These are phyloP conservation scores for Claviceps sorghi DNA, from an alignment of 2,329 filamentous ascomycete species.

Conservation along the genomic window DNA sequence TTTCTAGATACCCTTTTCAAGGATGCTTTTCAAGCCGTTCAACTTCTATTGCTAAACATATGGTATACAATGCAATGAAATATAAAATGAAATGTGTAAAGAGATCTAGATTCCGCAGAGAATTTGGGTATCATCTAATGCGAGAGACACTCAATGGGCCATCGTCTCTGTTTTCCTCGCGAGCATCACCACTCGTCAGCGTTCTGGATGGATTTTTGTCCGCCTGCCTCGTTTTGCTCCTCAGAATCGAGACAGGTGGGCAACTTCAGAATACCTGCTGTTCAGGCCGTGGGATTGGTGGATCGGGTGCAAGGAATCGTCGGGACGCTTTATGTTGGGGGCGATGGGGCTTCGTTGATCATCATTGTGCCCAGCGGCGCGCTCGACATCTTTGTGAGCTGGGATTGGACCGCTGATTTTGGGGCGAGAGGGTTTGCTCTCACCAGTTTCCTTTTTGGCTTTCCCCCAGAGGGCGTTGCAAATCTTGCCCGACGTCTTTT, in stretches of 20 bases:
- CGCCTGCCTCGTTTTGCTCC: not conserved
- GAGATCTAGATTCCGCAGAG: not conserved
- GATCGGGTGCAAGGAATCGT: conserved; percentile 43
- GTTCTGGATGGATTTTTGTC: not conserved
- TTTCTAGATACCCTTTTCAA: not conserved
- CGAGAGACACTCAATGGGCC: not conserved
- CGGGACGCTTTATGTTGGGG: conserved; percentile 39
- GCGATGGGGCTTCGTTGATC: conserved; percentile 39
- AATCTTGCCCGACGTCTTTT: conserved; percentile 24
- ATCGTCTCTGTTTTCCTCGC: not conserved
- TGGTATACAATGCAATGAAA: not conserved
- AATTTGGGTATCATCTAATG: conserved; percentile 4
- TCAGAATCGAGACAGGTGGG: conserved; percentile 35
- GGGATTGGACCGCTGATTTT: conserved; percentile 20
- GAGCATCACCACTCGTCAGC: not conserved
- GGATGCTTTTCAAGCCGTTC: not conserved
- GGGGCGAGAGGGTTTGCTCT: conserved; percentile 14
- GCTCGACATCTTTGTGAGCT: conserved; percentile 23
- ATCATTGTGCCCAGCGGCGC: conserved; percentile 13
- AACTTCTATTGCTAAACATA: not conserved
- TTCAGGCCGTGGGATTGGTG: conserved; percentile 19
- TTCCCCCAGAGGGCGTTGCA: conserved; percentile 18
- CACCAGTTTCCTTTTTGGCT: conserved; percentile 13
- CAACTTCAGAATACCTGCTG: conserved; percentile 33
- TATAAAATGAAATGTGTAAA: not conserved